These are phyloP conservation scores for Solanum tacnaense DNA, from an alignment of 257 asterid genomes.

Conservation along the genomic window DNA sequence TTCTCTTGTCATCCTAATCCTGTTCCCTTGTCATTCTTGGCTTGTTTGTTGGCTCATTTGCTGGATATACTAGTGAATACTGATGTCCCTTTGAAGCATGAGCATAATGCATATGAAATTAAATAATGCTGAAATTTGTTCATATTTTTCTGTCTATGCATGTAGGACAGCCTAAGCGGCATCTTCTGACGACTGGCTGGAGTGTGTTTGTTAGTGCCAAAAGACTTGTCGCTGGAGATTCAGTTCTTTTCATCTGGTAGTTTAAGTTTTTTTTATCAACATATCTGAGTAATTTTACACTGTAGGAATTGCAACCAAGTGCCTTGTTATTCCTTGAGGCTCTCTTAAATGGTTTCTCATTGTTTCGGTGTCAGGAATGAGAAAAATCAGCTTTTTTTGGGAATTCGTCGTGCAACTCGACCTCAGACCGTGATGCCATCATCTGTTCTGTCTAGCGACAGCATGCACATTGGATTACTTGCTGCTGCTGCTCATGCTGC, in stretches of 20 bases:
- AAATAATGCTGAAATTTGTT: background rate
- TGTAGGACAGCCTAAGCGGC: constrained; percentile 55
- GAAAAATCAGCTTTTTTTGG: constrained; percentile 91
- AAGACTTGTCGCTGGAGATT: constrained; percentile 47
- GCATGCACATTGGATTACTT: constrained; percentile 97
- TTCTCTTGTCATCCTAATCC: background rate
- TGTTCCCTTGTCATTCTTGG: background rate
- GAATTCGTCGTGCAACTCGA: constrained; percentile 86
- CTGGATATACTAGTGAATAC: background rate
- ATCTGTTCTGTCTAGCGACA: constrained; percentile 93
- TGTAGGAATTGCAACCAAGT: background rate
- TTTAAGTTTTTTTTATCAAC: background rate
- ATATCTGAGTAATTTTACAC: background rate
- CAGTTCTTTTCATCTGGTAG: constrained; percentile 56
- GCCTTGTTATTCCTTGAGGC: background rate
- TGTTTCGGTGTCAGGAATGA: constrained; percentile 53
- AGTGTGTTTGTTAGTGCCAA: constrained; percentile 55
- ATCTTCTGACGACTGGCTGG: constrained; percentile 54
- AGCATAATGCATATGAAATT: background rate
- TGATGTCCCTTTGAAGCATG: background rate
- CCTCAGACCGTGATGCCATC: constrained; percentile 99
- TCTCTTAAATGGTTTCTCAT: background rate
- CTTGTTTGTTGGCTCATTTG: background rate
- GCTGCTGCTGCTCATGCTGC: constrained; percentile 99
- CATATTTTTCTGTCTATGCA: background rate